Evolutionary conservation across 352 stramenopile genomes (phyloP), one percentile per base, ranked within the genome.

Genomic region (Peronospora belbahrii): DNA sequence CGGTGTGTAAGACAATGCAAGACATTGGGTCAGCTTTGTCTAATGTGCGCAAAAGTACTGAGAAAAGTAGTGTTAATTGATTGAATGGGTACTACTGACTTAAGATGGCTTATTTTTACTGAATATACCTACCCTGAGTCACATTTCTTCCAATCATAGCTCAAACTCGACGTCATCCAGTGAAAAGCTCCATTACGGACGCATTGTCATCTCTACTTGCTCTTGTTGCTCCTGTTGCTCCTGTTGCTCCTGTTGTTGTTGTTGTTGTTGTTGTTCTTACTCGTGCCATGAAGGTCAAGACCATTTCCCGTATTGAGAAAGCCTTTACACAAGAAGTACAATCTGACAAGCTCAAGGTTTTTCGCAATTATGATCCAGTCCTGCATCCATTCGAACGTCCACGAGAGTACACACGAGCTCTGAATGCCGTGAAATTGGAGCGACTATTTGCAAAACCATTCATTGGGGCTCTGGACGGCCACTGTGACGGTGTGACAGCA

Each of bases 361-460:
- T 96, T 62, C 91, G 95, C 42, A 99, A 99, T 74, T 85, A 97
- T 31, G 90, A 99, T 65, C 96, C 96, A 2, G 66, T 67, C 42
- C 84, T 97, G 38, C 92, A 97, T 48, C 92, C 92, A 44, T 97
- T 97, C 52, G 91, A 97, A 62, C 85, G 83, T 13, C 77, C 85
- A 34, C 74, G 79, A 22, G 83, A 94, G 82, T 99, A 99, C 76
- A 97, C 88, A 8, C 82, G 96, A 30, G 96, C 97, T 31, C 60
- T 99, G 36, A 97, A 96, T 52, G 91, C 96, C 9, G 95, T 95
- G 30, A 99, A 99, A 68, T 74, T 99, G 28, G 94, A 99, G 60
- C 92, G 96, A 4, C 85, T 99, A 69, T 99, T 99, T 75, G 97
- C 97, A 38, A 97, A 98, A 62, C 97, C 97, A 3, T 97, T 99